Evolutionary conservation across 805 yeast genomes (phyloP).

Genomic region (Pichia scutulata): DNA sequence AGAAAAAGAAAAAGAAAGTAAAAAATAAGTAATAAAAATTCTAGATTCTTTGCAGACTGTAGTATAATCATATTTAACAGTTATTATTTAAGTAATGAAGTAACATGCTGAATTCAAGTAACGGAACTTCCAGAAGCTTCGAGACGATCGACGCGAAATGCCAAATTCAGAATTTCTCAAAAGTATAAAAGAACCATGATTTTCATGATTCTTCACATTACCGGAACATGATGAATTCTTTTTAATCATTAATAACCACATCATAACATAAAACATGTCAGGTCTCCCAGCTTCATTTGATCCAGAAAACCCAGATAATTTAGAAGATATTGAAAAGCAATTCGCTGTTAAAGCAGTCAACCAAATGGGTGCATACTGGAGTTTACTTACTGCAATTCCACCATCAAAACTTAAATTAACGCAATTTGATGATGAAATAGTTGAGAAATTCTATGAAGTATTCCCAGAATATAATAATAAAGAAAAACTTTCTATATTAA

Average conservation of each 20-base stretch:
- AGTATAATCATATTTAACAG: neutral
- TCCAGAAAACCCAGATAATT: slow-evolving; percentile 89
- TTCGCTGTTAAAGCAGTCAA: slow-evolving; percentile 96
- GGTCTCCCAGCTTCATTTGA: slow-evolving; percentile 18
- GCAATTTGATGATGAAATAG: slow-evolving; percentile 63
- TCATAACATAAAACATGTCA: slow-evolving; percentile 2
- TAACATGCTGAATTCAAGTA: neutral
- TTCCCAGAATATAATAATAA: slow-evolving; percentile 85
- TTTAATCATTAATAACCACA: neutral
- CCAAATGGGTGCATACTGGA: slow-evolving; percentile 95
- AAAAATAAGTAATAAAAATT: neutral
- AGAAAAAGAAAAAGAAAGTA: slow-evolving; percentile 4
- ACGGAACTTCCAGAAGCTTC: neutral
- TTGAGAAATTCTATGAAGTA: slow-evolving; percentile 47
- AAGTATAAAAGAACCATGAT: neutral
- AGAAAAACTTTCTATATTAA: slow-evolving; percentile 45
- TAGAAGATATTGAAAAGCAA: slow-evolving; percentile 94
- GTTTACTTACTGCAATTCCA: slow-evolving; percentile 57
- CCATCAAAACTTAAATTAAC: slow-evolving; percentile 77
- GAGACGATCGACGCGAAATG: neutral
- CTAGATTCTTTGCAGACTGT: neutral
- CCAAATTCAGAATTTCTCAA: neutral
- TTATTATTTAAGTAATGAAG: neutral
- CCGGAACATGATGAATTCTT: too few species aligned
- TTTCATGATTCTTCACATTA: neutral